phyloP scores from a whole-genome alignment of 257 asterid species.

The Rauvolfia tetraphylla region DNA sequence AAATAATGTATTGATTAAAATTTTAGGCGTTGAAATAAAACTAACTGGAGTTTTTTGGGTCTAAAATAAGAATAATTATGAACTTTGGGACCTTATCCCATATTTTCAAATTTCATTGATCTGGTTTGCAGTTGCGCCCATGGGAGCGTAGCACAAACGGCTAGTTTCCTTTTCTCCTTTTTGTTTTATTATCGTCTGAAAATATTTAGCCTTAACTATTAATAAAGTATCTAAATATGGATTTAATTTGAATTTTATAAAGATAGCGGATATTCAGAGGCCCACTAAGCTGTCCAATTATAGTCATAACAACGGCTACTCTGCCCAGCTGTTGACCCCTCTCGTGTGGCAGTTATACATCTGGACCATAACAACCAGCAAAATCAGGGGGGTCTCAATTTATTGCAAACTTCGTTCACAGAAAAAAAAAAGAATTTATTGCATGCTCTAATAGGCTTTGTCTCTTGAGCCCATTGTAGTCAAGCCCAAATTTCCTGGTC shows the following conservation, averaged over 20 bases:
- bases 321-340: background rate
- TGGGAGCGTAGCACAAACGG: slow-evolving; percentile 12
- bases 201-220: background rate
- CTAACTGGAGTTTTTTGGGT: background rate
- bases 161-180: background rate
- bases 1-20: too few species aligned
- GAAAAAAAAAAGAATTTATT: too few species aligned
- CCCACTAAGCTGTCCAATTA: background rate
- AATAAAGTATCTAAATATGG: background rate
- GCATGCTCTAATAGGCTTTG: too few species aligned
- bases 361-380: too few species aligned
- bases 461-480: too few species aligned
- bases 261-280: background rate
- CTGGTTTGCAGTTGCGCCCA: background rate
- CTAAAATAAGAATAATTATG: background rate
- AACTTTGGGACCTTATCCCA: background rate
- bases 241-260: background rate
- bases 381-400: too few species aligned
- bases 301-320: slow-evolving; percentile 8
- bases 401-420: too few species aligned
- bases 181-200: background rate
- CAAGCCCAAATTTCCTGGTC: too few species aligned
- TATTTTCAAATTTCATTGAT: background rate
- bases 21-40: too few species aligned
- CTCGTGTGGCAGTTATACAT: too few species aligned